Evolutionary conservation across 345 rosid species (phyloP), one percentile per base, ranked within the genome.

Genomic region (Garcia nutans): DNA sequence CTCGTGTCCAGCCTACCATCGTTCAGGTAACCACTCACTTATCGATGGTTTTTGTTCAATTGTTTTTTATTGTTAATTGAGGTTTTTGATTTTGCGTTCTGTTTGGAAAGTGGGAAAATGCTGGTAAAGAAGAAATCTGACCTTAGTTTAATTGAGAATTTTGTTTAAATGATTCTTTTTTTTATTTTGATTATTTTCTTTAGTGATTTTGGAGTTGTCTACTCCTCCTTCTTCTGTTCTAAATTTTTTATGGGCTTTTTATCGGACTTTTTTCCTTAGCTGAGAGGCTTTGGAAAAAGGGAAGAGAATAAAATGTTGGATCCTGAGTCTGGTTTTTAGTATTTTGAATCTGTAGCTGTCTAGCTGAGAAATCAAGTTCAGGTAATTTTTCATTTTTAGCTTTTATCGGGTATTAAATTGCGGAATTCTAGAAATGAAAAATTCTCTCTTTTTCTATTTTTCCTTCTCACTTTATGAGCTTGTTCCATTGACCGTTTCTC

Each of bases 1-100:
- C 94, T 17, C 91, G 98, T 7, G 85, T 85, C n/a, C 98, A 82
- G 85, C 98, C 96, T 0, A 37, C 92, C 33, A 28, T 89, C 28
- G 86, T 79, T 22, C 89, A 83, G 93, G 97, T 94, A 81, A 4
- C 16, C 52, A 26, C 24, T 6, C 31, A 10, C 57, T 50, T 2
- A 11, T 54, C 3, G 58, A 16, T 16, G 0, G 10, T 52, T 3
- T 55, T 3, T 33, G 5, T 65, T 42, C 13, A 1, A 20, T 0
- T 23, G n/a, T 13, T 47, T 11, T 5, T 57, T 10, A 31, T 50
- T 49, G 0, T 54, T 17, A 7, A 26, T 54, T 65, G 37, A 4
- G 23, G 8, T 41, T 20, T 20, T 37, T 65, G 24, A 41, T 41
- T 64, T 9, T 5, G 9, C 6, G 41, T 17, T 72, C 65, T 72